These are phyloP conservation scores for Triangularia setosa DNA, from an alignment of 2,329 filamentous ascomycete genomes.

Conservation along the genomic window DNA sequence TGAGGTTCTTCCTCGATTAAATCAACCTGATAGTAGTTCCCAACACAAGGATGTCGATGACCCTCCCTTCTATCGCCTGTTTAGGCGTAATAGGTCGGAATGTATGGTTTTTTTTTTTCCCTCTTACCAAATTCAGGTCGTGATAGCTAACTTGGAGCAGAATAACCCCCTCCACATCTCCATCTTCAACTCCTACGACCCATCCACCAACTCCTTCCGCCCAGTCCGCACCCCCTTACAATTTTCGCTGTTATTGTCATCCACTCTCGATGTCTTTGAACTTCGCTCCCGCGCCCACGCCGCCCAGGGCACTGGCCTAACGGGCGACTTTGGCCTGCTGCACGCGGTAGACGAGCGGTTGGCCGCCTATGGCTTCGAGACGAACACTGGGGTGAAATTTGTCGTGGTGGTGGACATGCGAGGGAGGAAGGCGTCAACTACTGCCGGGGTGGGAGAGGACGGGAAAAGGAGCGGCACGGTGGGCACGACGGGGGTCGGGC, in stretches of 20 bases:
- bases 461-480: conserved; percentile 25
- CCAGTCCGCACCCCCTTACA: conserved; percentile 72
- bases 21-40: neutral
- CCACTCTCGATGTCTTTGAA: conserved; percentile 90
- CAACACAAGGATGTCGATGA: conserved; percentile 49
- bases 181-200: conserved; percentile 74
- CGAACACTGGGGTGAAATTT: conserved; percentile 90
- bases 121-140: neutral
- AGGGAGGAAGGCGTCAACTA: conserved; percentile 48
- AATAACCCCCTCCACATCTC: conserved; percentile 95
- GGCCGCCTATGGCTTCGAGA: conserved; percentile 92
- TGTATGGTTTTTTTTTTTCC: conserved; percentile 47
- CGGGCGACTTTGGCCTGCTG: conserved; percentile 85
- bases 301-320: conserved; percentile 45
- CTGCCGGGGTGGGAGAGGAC: conserved; percentile 10
- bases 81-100: conserved; percentile 92
- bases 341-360: conserved; percentile 92
- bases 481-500: conserved; percentile 48
- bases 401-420: conserved; percentile 89
- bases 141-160: conserved; percentile 47
- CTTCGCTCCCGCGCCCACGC: conserved; percentile 71
- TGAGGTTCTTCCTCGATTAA: neutral
- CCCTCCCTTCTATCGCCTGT: conserved; percentile 80
- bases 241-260: conserved; percentile 86
- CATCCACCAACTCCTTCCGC: conserved; percentile 46